These are phyloP conservation scores for Populus ilicifolia DNA, from an alignment of 345 rosid genomes.

Conservation along the genomic window DNA sequence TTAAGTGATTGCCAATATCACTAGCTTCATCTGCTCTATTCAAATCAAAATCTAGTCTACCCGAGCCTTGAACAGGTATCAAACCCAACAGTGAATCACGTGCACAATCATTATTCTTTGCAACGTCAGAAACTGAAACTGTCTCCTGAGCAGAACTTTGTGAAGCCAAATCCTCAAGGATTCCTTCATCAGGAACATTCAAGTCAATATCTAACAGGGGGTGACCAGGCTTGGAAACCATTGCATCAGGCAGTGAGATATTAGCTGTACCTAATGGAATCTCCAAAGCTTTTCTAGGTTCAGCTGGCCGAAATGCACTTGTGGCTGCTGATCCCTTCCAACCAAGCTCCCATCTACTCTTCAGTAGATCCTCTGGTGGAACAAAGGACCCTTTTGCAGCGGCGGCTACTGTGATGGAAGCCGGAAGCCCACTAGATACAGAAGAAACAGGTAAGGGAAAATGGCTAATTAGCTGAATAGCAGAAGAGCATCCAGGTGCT, in stretches of 20 bases:
- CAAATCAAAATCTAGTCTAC: slow-evolving; percentile 83
- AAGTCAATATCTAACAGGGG: slow-evolving; percentile 69
- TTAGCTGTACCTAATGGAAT: slow-evolving; percentile 29
- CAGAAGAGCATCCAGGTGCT: slow-evolving; percentile 33
- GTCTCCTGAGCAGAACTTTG: slow-evolving; percentile 34
- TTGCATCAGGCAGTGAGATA: slow-evolving; percentile 31
- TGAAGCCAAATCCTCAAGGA: slow-evolving; percentile 60
- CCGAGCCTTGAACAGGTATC: slow-evolving; percentile 34
- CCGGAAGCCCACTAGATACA: slow-evolving; percentile 43
- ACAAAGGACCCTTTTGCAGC: slow-evolving; percentile 87
- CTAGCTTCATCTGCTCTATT: slow-evolving; percentile 59
- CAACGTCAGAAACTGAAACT: slow-evolving; percentile 24
- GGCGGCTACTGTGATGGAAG: slow-evolving; percentile 75
- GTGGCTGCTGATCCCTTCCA: slow-evolving; percentile 99
- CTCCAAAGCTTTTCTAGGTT: slow-evolving; percentile 62
- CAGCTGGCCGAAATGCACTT: slow-evolving; percentile 97
- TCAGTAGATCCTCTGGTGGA: slow-evolving; percentile 65
- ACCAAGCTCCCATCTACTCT: slow-evolving; percentile 64
- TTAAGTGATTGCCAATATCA: slow-evolving; percentile 40
- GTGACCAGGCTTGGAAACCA: slow-evolving; percentile 42
- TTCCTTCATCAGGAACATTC: slow-evolving; percentile 79
- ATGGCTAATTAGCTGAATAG: slow-evolving; percentile 37
- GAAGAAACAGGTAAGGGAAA: slow-evolving; percentile 46
- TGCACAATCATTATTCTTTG: slow-evolving; percentile 28
- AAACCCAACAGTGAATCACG: slow-evolving; percentile 32